Evolutionary conservation across 2,329 filamentous ascomycete species (phyloP).

Genomic region (Seiridium cupressi): DNA sequence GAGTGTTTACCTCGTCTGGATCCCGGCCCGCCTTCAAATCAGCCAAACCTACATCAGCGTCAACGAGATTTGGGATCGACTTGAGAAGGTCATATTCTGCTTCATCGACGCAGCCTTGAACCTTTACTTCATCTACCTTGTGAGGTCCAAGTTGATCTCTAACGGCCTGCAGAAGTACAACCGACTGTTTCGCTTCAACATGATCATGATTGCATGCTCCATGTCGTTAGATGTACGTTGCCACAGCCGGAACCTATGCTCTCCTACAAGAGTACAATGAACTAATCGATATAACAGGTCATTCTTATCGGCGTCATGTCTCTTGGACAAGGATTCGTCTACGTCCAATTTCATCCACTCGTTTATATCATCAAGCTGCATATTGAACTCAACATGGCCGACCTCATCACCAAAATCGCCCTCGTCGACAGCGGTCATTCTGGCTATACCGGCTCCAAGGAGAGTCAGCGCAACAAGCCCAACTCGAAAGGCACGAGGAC

Average conservation of each 20-base stretch:
- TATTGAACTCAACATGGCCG: conserved; percentile 54
- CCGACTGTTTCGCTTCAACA: conserved; percentile 43
- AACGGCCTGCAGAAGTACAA: conserved; percentile 48
- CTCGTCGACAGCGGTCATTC: too few species aligned
- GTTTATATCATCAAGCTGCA: conserved; percentile 53
- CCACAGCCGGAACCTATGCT: too few species aligned
- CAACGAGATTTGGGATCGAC: conserved; percentile 51
- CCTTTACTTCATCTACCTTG: conserved; percentile 45
- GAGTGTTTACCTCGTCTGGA: conserved; percentile 54
- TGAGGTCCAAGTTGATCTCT: conserved; percentile 41
- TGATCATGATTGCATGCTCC: conserved; percentile 41
- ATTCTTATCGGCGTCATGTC: conserved; percentile 38
- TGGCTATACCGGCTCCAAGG: too few species aligned
- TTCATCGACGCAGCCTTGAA: conserved; percentile 47
- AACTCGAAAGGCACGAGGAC: too few species aligned
- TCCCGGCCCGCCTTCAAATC: conserved; percentile 46
- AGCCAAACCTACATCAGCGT: conserved; percentile 37
- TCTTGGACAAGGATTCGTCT: conserved; percentile 21
- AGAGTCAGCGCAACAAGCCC: too few species aligned
- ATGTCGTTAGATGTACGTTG: conserved; percentile 38
- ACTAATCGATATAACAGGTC: conserved; percentile 1
- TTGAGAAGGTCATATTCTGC: conserved; percentile 49
- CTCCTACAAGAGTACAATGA: not conserved
- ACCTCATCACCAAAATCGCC: conserved; percentile 40
- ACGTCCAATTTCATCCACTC: conserved; percentile 50